Base-by-base conservation (phyloP, 2,329 filamentous ascomycete genomes). In the Knoxdaviesia proteae region DNA sequence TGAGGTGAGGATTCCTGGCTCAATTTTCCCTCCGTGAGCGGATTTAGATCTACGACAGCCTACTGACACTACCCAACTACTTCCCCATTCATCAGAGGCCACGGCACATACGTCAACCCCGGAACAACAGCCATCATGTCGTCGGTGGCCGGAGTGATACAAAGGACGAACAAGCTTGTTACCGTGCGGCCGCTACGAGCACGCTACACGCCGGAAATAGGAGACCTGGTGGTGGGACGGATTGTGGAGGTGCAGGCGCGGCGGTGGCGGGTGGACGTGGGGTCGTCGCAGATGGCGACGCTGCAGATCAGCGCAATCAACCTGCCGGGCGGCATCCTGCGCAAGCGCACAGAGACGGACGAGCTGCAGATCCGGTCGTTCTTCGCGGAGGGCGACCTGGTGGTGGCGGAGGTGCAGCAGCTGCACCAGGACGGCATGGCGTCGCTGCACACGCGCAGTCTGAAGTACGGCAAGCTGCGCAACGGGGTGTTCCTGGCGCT, bases 341-440 rank as follows among this genome's bases (percentile, higher is more conserved):
- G 90, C 45, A 82, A 88, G 56, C 71, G 90, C 49, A 98, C 90
- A 32, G 87, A 88, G 54, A 92, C 90, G 10, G 90, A 98, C 59
- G 90, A 96, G 64, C 69, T 98, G 53, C 90, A 96, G 61, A 96
- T 98, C 60, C 76, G 90, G 41, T 84, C 77, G n/a, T 98, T 94
- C 61, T 96, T 98, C 63, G 78, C 80, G 43, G 90, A 98, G 60
- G 90, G 90, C 8, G 90, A 98, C 57, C 63, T 98, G 42, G 65
- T 98, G 10, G 83, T 96, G 11, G 90, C 90, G 1, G 90, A 98
- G 62, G 90, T 98, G 43, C 90, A 98, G 68, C 74, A 75, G 51
- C 67, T 98, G 43, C 84, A 86, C 57, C 71, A 76, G 45, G 88
- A 96, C 60, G 88, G 87, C 45, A 79, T 75, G 1, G 87, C 90